Percentiles rank a stretch among this genome's conserved stretches.
These are phyloP conservation scores for Aureobasidium namibiae DNA, from an alignment of 2,329 filamentous ascomycete species.

Conservation along the genomic window DNA sequence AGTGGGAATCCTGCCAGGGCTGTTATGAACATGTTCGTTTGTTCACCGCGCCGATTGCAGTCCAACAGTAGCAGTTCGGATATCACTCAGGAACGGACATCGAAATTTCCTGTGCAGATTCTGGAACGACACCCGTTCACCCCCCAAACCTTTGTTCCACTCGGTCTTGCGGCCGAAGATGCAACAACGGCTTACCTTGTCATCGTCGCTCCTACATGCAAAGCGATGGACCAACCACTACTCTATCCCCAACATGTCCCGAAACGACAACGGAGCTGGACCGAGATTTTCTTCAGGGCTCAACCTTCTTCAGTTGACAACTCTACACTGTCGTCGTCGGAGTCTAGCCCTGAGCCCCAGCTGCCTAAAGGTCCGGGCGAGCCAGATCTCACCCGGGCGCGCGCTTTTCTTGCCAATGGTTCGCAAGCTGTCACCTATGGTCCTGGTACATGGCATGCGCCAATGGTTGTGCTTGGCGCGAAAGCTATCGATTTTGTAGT, in stretches of 20 bases:
- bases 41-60: conserved; percentile 54
- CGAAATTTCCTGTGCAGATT: conserved; percentile 58
- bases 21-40: conserved; percentile 84
- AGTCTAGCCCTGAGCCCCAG: conserved; percentile 16
- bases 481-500: conserved; percentile 76
- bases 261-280: conserved; percentile 20
- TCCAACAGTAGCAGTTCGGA: conserved; percentile 19
- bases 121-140: conserved; percentile 92
- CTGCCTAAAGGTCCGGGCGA: conserved; percentile 44
- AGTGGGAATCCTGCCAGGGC: conserved; percentile 50
- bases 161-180: conserved; percentile 48
- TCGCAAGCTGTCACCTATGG: conserved; percentile 86
- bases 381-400: conserved; percentile 63
- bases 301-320: conserved; percentile 44
- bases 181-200: conserved; percentile 60
- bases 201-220: conserved; percentile 69
- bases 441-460: conserved; percentile 89
- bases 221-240: conserved; percentile 25
- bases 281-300: conserved; percentile 35
- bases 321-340: conserved; percentile 22
- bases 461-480: conserved; percentile 79
- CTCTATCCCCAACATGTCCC: conserved; percentile 35
- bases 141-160: conserved; percentile 82
- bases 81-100: neutral
- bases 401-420: conserved; percentile 70